Conservation (phyloP, 371 early-diverging fungal species). For the Parasitella parasitica region DNA sequence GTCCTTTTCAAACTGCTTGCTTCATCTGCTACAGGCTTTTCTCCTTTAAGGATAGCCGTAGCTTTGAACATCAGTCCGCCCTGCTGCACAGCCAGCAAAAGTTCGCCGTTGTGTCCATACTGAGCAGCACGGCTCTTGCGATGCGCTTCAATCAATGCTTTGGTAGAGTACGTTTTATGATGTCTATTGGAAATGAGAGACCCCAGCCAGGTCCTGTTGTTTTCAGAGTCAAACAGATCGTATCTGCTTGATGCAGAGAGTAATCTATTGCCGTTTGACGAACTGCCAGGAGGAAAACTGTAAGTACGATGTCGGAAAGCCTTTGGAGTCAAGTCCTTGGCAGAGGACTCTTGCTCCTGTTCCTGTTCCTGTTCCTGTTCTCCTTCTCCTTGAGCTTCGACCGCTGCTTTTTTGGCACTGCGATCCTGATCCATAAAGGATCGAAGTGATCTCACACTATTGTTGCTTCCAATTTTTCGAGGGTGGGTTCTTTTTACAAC, state of each 20-base stretch:
- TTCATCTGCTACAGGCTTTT: not conserved
- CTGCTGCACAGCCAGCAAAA: constrained; percentile 17
- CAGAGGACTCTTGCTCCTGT: not conserved
- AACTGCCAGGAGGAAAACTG: constrained; percentile 40
- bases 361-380: not conserved
- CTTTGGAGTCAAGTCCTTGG: constrained; percentile 8
- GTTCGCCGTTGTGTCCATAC: constrained; percentile 16
- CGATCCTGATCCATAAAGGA: constrained; percentile 15
- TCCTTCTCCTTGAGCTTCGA: not conserved
- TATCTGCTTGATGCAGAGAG: not conserved
- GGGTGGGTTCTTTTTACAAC: constrained; percentile 2
- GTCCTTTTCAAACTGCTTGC: not conserved
- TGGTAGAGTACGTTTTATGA: constrained; percentile 30
- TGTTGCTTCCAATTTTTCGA: constrained; percentile 4
- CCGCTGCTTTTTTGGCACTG: not conserved
- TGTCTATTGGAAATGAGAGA: constrained; percentile 30
- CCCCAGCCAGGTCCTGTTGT: constrained; percentile 37
- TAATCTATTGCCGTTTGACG: not conserved
- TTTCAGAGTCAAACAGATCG: constrained; percentile 15
- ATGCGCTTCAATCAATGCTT: constrained; percentile 27
- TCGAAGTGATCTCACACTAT: constrained; percentile 15
- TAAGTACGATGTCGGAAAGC: constrained; percentile 33
- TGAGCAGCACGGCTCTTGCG: constrained; percentile 17
- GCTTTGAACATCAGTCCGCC: constrained; percentile 30
- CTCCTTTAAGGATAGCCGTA: constrained; percentile 17